phyloP scores from a whole-genome alignment of 257 asterid species.

The Nicotiana noctiflora region DNA sequence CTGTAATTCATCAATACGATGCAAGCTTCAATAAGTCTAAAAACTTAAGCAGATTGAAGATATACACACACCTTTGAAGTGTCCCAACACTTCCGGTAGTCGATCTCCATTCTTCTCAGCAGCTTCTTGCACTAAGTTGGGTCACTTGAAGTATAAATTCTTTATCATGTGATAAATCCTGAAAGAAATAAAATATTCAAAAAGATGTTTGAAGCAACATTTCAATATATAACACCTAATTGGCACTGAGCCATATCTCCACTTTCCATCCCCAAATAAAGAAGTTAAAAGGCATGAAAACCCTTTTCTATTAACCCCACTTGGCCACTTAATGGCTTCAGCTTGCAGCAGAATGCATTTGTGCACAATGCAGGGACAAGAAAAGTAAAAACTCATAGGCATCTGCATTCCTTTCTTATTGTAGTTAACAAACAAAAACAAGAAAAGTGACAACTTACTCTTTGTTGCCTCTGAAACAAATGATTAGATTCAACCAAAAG shows the following conservation, averaged over 20 bases:
- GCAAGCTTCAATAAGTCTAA: neutral
- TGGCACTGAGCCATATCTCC: slow-evolving; percentile 21
- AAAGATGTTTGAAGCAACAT: slow-evolving; percentile 4
- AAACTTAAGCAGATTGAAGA: slow-evolving; percentile 8
- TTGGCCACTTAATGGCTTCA: slow-evolving; percentile 18
- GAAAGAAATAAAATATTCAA: slow-evolving; percentile 8
- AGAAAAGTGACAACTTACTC: neutral
- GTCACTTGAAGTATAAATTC: slow-evolving; percentile 18
- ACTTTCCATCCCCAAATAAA: slow-evolving; percentile 24
- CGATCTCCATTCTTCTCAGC: slow-evolving; percentile 50
- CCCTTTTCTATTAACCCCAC: slow-evolving; percentile 25
- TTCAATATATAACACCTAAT: slow-evolving; percentile 21
- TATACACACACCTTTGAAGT: slow-evolving; percentile 52
- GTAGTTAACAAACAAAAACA: neutral
- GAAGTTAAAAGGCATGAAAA: slow-evolving; percentile 29
- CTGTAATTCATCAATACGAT: neutral
- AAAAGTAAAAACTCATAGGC: slow-evolving; percentile 5
- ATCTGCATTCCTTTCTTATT: neutral
- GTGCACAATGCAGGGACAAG: slow-evolving; percentile 5
- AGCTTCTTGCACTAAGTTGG: slow-evolving; percentile 9
- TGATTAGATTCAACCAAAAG: neutral
- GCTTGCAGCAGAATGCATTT: slow-evolving; percentile 20
- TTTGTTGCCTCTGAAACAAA: neutral
- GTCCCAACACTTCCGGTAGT: slow-evolving; percentile 59
- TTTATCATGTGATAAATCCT: neutral